Evolutionary conservation across 441 rosid genomes (phyloP), one percentile per base, ranked within the genome.

Genomic region (Syzygium syzygioides): DNA sequence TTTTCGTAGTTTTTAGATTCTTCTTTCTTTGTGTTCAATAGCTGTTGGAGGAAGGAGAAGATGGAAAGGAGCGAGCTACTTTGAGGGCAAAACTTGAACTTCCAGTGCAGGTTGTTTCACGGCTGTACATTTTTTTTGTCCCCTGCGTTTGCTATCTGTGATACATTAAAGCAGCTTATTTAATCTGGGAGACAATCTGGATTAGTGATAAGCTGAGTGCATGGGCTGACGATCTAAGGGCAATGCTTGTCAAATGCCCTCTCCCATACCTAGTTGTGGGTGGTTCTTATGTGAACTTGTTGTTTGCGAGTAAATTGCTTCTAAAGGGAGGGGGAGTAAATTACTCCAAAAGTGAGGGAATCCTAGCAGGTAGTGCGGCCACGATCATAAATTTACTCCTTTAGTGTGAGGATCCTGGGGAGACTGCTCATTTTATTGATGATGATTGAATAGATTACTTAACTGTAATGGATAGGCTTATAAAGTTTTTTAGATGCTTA

Each of bases 61-160:
- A 96, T 90, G 99, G 99, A 87, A 98, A 93, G 91, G 96, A 96
- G 88, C 96, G 93, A 53, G 93, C 95, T 90, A 93, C 96, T 56
- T 90, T 97, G 93, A 95, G 97, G 94, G 94, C 99, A 90, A 98
- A 98, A 96, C 99, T 98, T 93, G 99, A 98, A 93, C 97, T 98
- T 88, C 99, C 99, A 54, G 97, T 96, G 90, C 99, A 97, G 98
- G 99, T 98, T 91, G 89, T 90, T 93, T 60, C 50, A 54, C 7
- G 53, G 32, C 55, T 62, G 26, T 86, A 34, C 68, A 86, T 68
- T 62, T 41, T 50, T 45, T 86, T 64, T 41, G n/a, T 76, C 83
- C 48, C 52, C 50, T 41, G n/a, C 52, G 52, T 41, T 76, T 76
- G 26, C 83, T 41, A 76, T 23, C 50, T 1, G 4, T 37, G 52